These are phyloP conservation scores for Lactarius deliciosus DNA, from an alignment of 768 basidiomycete species.

Conservation along the genomic window DNA sequence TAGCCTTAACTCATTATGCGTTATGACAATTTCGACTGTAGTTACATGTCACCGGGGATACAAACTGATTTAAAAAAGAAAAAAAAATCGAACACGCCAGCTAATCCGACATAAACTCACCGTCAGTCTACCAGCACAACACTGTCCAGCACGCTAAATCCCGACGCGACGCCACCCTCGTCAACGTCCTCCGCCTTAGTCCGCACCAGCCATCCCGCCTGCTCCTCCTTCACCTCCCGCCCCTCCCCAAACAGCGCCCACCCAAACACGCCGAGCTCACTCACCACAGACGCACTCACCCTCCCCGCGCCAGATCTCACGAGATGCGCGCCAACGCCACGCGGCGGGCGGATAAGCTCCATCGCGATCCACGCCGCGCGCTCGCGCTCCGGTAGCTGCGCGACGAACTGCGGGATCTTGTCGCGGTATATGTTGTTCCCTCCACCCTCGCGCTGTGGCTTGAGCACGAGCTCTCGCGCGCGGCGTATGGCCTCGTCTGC, in stretches of 20 bases:
- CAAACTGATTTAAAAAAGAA: too few species aligned
- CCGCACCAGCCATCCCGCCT: constrained; percentile 80
- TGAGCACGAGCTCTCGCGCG: constrained; percentile 71
- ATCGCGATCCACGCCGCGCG: constrained; percentile 93
- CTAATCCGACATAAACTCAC: not conserved
- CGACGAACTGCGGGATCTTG: constrained; percentile 77
- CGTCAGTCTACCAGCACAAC: constrained; percentile 40
- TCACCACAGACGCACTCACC: constrained; percentile 66
- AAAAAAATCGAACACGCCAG: not conserved
- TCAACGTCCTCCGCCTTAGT: constrained; percentile 91
- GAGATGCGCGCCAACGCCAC: constrained; percentile 66
- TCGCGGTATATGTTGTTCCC: constrained; percentile 93
- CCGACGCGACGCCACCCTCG: constrained; percentile 78
- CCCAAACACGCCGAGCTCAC: constrained; percentile 91
- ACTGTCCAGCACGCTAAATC: constrained; percentile 47
- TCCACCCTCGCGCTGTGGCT: constrained; percentile 97
- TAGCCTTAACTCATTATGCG: too few species aligned
- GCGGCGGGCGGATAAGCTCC: constrained; percentile 84
- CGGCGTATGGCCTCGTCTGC: constrained; percentile 52
- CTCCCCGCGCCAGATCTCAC: constrained; percentile 60
- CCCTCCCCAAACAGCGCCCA: constrained; percentile 72
- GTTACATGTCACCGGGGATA: too few species aligned
- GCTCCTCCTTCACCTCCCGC: constrained; percentile 52
- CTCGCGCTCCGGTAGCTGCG: constrained; percentile 55
- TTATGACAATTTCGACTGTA: too few species aligned